Conservation (phyloP, 495 filamentous ascomycete genomes). For the Penicillium riverlandense region DNA sequence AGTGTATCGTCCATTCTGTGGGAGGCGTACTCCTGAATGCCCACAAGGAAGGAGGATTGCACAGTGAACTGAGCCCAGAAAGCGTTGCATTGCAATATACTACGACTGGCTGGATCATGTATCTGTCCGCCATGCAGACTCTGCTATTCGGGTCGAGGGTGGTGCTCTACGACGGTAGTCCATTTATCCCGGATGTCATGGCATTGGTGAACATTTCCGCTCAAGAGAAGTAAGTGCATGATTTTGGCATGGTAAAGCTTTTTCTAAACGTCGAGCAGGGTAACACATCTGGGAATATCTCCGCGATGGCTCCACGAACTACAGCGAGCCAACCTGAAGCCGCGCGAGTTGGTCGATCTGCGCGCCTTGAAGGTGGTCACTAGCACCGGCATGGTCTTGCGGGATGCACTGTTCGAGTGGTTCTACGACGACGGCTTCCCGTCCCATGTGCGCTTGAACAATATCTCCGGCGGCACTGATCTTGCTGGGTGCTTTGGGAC, state of each 20-base stretch:
- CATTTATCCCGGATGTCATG: conserved; percentile 57
- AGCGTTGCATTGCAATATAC: conserved; percentile 51
- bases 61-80: conserved; percentile 43
- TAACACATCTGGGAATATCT: conserved; percentile 58
- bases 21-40: conserved; percentile 18
- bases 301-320: conserved; percentile 70
- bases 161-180: conserved; percentile 71
- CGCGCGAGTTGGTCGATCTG: conserved; percentile 55
- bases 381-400: conserved; percentile 72
- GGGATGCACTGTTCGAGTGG: conserved; percentile 68
- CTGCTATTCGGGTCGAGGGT: conserved; percentile 50
- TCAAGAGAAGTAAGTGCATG: conserved; percentile 44
- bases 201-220: conserved; percentile 53
- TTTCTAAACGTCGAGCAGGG: conserved; percentile 9
- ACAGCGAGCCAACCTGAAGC: conserved; percentile 48
- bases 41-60: conserved; percentile 55
- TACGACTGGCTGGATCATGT: conserved; percentile 84
- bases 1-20: conserved; percentile 65
- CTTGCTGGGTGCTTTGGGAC: conserved; percentile 64
- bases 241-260: too few relatives aligned
- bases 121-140: conserved; percentile 47
- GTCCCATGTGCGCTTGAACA: conserved; percentile 51
- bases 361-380: conserved; percentile 50
- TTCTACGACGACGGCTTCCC: conserved; percentile 79
- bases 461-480: conserved; percentile 76